Evolutionary conservation across 768 basidiomycete species (phyloP), one percentile per base, ranked within the genome.

Genomic region (Postia placenta): DNA sequence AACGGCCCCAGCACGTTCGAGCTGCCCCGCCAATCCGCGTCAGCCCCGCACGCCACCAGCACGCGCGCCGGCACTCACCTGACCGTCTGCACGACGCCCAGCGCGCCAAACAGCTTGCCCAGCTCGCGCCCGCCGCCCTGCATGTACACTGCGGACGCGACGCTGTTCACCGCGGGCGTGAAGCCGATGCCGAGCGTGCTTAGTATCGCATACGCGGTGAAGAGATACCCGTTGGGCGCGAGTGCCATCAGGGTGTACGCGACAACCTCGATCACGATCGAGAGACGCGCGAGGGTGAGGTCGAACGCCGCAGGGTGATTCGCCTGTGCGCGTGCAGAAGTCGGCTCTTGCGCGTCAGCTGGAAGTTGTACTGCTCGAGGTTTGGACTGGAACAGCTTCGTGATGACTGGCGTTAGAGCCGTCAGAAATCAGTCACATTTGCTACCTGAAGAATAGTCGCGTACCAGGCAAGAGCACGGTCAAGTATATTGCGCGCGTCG

Each of bases 81-180:
- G 11, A 91, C 59, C 4, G 86, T 80, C 52, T 86, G 79, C 4
- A 91, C 56, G 24, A 93, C 86, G 47, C 83, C 82, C 49, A 93
- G 56, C 2, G 81, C 90, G 9, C 90, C 92, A 59, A 92, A 93
- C 15, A 96, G 70, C 56, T 71, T 74, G 2, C 91, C 92, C 11
- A 74, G 69, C 58, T 92, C 86, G 11, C 70, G 72, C 2, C 81
- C 77, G 1, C 76, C 76, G 17, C 70, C 68, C n/a, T 66, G 67
- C 24, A 67, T 67, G 53, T 83, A 87, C 39, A 88, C 60, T 17
- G 84, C 78, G 30, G 94, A 67, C 2, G 90, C 81, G 27, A 91
- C 75, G 17, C 84, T 84, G 48, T 88, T 83, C 5, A 76, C 51
- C 1, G 87, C 81, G 11, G 92, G 90, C 22, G 60, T 61, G 50